phyloP scores from a whole-genome alignment of 2,329 filamentous ascomycete species.

The Westerdykella sp. region DNA sequence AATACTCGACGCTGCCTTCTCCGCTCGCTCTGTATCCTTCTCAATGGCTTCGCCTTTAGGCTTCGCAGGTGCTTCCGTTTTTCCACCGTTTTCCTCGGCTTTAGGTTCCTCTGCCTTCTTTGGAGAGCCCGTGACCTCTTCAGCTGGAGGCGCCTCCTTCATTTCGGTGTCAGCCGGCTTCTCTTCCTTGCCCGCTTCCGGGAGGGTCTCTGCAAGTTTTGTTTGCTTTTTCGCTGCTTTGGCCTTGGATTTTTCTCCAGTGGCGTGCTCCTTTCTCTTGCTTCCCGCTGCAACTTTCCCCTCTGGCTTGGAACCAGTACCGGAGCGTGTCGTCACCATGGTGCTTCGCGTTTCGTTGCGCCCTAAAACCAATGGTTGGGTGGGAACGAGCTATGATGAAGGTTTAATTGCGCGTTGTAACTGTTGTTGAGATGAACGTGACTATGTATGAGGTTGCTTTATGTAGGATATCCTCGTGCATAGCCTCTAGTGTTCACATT shows the following conservation, averaged over 20 bases:
- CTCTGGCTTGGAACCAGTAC: constrained; percentile 17
- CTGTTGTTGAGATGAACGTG: no score
- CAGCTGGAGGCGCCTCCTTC: constrained; percentile 16
- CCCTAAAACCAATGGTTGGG: no score
- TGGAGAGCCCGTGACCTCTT: constrained; percentile 4
- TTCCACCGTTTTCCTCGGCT: constrained; percentile 3
- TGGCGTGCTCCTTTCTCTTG: constrained; percentile 36
- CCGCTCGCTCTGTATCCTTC: constrained; percentile 46
- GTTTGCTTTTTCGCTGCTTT: constrained; percentile 44
- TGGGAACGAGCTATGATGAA: no score
- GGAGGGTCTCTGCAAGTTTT: constrained; percentile 49
- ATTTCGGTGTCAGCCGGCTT: constrained; percentile 16
- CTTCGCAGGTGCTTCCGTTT: constrained; percentile 14
- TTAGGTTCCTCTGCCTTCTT: constrained; percentile 2
- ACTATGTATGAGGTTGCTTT: no score
- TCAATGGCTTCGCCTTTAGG: constrained; percentile 33
- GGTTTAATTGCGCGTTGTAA: no score
- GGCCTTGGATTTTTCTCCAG: constrained; percentile 39
- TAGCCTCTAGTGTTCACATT: no score
- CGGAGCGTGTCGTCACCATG: constrained; percentile 27
- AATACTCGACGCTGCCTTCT: constrained; percentile 54
- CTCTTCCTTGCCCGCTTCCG: constrained; percentile 31
- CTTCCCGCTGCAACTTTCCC: constrained; percentile 30
- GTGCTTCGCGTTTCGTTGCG: not conserved
- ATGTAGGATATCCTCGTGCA: no score